These are phyloP conservation scores for Ceratocystis ficicola DNA, from an alignment of 2,329 filamentous ascomycete species.

Conservation along the genomic window DNA sequence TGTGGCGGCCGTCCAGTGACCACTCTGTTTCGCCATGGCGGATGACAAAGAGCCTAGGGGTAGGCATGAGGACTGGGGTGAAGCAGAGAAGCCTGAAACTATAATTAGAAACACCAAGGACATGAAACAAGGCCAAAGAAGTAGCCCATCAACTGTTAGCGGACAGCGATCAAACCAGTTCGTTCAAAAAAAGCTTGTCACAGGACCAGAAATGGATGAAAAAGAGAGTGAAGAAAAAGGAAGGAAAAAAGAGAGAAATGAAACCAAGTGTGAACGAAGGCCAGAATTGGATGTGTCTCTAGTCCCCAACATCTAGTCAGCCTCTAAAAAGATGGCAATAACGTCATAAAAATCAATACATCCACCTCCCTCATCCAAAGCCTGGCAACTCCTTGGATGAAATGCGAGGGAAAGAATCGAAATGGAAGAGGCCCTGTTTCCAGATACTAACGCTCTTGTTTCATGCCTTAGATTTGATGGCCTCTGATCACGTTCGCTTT, in stretches of 20 bases:
- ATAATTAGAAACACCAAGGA: slow-evolving; percentile 1
- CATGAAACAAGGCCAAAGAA: background rate
- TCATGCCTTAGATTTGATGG: too few relatives aligned
- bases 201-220: background rate
- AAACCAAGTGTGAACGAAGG: background rate
- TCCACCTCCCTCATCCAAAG: background rate
- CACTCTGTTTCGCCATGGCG: slow-evolving; percentile 94
- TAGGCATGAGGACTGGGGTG: slow-evolving; percentile 29
- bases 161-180: background rate
- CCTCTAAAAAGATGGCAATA: background rate
- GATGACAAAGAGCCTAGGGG: slow-evolving; percentile 66
- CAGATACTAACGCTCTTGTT: too few relatives aligned
- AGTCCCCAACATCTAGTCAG: background rate
- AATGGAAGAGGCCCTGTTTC: background rate
- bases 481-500: background rate
- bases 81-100: background rate
- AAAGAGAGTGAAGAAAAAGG: background rate
- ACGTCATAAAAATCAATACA: background rate
- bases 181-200: slow-evolving; percentile 2
- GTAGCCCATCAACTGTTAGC: background rate
- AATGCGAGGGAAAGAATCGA: background rate
- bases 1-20: slow-evolving; percentile 78
- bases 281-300: background rate
- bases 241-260: background rate
- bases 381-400: background rate